Evolutionary conservation across 805 yeast species (phyloP), one percentile per base, ranked within the genome.

Genomic region (Geotrichum ghanense): DNA sequence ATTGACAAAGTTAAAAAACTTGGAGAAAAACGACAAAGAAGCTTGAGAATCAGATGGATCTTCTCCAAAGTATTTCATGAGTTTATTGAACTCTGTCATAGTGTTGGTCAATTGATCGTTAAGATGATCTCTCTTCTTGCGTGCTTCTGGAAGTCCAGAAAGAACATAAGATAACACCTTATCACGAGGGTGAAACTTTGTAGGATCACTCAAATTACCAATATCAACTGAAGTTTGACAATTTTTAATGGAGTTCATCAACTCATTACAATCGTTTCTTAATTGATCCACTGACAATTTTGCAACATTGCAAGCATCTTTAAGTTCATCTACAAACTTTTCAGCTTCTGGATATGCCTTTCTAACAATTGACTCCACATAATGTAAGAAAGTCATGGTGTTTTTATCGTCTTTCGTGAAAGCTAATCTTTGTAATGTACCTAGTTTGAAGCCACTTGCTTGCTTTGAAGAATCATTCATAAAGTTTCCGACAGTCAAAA

Each of bases 401-500:
- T 90, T 89, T 49, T 79, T 75, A 22, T 83, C 87, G 64, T 90
- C 96, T 61, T 92, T 92, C 66, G 94, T 81, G 55, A 94, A 88
- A 25, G 83, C 85, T 49, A 92, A 72, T 54, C 97, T 71, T 58
- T 88, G 96, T 45, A 92, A 71, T 14, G 96, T 85, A 41, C 85
- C 81, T 49, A 92, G 69, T 57, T 83, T 83, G 72, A 94, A 94
- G 2, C 99, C 99, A 53, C 76, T 74, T 1, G 97, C 97, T 61
- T 88, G 95, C 56, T 88, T 89, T 2, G 86, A 72, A 14, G 78
- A 70, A 57, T 88, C 95, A 61, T 94, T 92, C 98, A 92, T 92
- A 61, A 81, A 90, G 62, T 92, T 92, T 49, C 98, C 99, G 44
- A 92, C 92, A 3, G 89, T 80, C 52, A 89, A 69, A 51, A 92